phyloP scores from a whole-genome alignment of 2,329 filamentous ascomycete species.

The Neofusicoccum sp. region DNA sequence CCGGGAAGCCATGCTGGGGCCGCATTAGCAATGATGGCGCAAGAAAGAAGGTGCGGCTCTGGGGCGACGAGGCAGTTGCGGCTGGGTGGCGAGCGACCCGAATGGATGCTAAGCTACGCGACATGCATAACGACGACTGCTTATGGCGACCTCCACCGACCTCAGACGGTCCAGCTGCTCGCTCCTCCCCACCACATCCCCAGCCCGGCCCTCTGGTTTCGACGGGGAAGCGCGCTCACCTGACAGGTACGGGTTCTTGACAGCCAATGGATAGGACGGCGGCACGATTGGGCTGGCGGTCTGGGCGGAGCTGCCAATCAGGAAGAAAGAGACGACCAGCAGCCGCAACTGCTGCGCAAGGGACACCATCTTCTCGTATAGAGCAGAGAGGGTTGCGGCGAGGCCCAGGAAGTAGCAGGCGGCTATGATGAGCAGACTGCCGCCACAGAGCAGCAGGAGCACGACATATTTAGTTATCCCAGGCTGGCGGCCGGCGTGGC shows the following conservation, averaged over 20 bases:
- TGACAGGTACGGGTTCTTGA: conserved; percentile 48
- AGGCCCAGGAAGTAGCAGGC: conserved; percentile 10
- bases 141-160: neutral
- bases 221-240: conserved; percentile 23
- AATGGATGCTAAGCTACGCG: conserved; percentile 5
- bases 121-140: conserved; percentile 15
- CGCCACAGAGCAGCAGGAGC: conserved; percentile 16
- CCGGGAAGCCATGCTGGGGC: conserved; percentile 46
- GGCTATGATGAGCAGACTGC: conserved; percentile 12
- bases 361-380: conserved; percentile 18
- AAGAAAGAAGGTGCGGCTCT: conserved; percentile 14
- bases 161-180: neutral
- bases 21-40: conserved; percentile 19
- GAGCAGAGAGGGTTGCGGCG: conserved; percentile 1
- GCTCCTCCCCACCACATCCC: neutral
- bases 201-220: neutral
- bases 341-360: conserved; percentile 7
- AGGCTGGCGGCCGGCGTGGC: no score
- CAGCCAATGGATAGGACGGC: conserved; percentile 49
- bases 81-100: conserved; percentile 13
- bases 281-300: conserved; percentile 35
- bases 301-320: conserved; percentile 5
- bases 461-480: conserved; percentile 19
- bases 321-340: conserved; percentile 10
- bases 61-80: neutral